Percentiles rank a stretch among this genome's conserved stretches.
Conservation (phyloP, 176 grass and related monocot species). For the Phoenix dactylifera region DNA sequence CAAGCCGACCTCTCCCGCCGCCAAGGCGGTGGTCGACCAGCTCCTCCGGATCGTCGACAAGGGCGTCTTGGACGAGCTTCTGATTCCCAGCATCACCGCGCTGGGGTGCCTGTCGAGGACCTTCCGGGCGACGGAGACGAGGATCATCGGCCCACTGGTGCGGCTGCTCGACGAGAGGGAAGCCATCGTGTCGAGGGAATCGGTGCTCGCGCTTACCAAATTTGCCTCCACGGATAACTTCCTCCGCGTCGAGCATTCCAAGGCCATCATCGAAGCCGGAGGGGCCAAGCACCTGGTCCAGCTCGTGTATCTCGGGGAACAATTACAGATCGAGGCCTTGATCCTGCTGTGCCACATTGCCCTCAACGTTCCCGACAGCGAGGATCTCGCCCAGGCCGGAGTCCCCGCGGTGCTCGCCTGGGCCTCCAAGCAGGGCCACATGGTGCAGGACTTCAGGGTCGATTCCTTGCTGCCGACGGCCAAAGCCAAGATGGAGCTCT, state of each 20-base stretch:
- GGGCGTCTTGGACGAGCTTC: slow-evolving; percentile 41
- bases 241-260: slow-evolving; percentile 61
- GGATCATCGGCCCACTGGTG: slow-evolving; percentile 70
- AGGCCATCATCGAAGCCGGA: slow-evolving; percentile 56
- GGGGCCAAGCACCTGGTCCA: slow-evolving; percentile 67
- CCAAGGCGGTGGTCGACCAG: slow-evolving; percentile 68
- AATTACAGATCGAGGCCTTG: slow-evolving; percentile 79
- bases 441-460: slow-evolving; percentile 62
- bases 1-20: slow-evolving; percentile 52
- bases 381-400: slow-evolving; percentile 69
- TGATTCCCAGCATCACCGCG: slow-evolving; percentile 56
- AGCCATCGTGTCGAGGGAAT: slow-evolving; percentile 36
- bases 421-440: slow-evolving; percentile 73
- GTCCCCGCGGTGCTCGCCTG: slow-evolving; percentile 64
- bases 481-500: slow-evolving; percentile 55
- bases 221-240: slow-evolving; percentile 73
- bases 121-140: slow-evolving; percentile 73
- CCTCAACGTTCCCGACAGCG: slow-evolving; percentile 61
- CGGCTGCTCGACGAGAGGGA: slow-evolving; percentile 75
- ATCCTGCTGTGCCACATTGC: slow-evolving; percentile 69
- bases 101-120: slow-evolving; percentile 76
- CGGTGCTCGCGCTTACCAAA: slow-evolving; percentile 78
- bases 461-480: slow-evolving; percentile 47
- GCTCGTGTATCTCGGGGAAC: slow-evolving; percentile 70
- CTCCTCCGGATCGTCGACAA: slow-evolving; percentile 45